phyloP scores from a whole-genome alignment of 495 filamentous ascomycete genomes.

The Neurospora sp. region DNA sequence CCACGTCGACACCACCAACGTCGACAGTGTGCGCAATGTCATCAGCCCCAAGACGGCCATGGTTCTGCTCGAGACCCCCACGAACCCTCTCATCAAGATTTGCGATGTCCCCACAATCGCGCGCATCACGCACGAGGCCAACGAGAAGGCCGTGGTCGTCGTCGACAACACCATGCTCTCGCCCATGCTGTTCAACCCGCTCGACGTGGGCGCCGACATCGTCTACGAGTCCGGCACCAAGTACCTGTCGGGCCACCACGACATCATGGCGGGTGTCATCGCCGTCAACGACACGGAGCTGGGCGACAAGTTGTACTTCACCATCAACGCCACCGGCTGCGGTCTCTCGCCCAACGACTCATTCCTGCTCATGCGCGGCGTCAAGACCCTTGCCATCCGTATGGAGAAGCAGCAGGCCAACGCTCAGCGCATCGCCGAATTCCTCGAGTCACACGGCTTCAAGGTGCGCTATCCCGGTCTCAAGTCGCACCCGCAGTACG shows the following conservation, averaged over 20 bases:
- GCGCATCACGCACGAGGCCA: constrained; percentile 61
- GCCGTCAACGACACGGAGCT: constrained; percentile 72
- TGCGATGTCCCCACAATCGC: constrained; percentile 80
- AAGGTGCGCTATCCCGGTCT: constrained; percentile 89
- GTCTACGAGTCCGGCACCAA: constrained; percentile 97
- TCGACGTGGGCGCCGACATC: constrained; percentile 89
- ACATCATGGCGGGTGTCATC: constrained; percentile 96
- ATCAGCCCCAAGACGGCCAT: constrained; percentile 76
- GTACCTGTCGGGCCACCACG: constrained; percentile 95
- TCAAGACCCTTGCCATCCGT: constrained; percentile 93
- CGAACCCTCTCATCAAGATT: constrained; percentile 96
- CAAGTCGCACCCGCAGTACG: constrained; percentile 90
- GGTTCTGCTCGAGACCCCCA: constrained; percentile 93
- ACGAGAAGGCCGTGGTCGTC: constrained; percentile 70
- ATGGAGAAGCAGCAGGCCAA: constrained; percentile 98
- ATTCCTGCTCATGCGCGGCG: constrained; percentile 85
- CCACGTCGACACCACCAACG: constrained; percentile 85
- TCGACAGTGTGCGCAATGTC: constrained; percentile 54
- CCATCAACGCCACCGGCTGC: constrained; percentile 91
- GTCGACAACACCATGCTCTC: constrained; percentile 99
- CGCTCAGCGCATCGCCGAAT: constrained; percentile 80
- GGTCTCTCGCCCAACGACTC: constrained; percentile 91
- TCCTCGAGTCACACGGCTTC: constrained; percentile 86
- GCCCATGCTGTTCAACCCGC: constrained; percentile 79
- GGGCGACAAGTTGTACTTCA: constrained; percentile 87